phyloP scores from a whole-genome alignment of 768 basidiomycete species.

The Gloeopeniophorella convolvens region DNA sequence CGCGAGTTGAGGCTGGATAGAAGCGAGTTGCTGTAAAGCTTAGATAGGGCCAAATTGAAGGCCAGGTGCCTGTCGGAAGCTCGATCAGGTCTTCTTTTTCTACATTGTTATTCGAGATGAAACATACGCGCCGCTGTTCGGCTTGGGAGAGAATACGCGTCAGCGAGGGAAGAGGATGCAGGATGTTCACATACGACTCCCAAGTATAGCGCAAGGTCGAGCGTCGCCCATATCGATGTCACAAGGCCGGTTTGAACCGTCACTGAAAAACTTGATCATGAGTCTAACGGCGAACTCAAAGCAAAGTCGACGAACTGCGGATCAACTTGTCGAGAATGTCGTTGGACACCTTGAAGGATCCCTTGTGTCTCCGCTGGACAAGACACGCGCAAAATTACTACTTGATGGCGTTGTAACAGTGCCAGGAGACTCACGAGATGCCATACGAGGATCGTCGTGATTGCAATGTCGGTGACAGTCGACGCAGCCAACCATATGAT shows the following conservation, averaged over 20 bases:
- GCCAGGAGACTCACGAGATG: constrained; percentile 19
- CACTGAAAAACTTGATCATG: constrained; percentile 10
- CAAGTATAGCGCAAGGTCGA: constrained; percentile 26
- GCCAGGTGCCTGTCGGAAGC: constrained; percentile 10
- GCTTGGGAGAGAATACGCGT: neutral
- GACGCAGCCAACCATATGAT: constrained; percentile 21
- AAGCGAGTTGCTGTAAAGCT: too few species aligned
- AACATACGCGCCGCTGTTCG: neutral
- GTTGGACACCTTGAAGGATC: constrained; percentile 18
- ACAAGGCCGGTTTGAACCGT: constrained; percentile 29
- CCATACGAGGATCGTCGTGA: constrained; percentile 18
- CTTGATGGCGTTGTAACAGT: neutral
- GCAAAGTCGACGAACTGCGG: constrained; percentile 7
- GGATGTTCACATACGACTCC: constrained; percentile 17
- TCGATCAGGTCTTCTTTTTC: too few species aligned
- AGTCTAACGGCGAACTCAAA: neutral
- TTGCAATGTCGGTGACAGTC: constrained; percentile 15
- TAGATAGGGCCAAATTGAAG: too few species aligned
- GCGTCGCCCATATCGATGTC: constrained; percentile 21
- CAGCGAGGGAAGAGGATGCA: neutral
- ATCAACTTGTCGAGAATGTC: constrained; percentile 20
- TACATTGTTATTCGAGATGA: neutral
- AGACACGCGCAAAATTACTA: neutral
- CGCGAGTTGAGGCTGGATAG: too few species aligned
- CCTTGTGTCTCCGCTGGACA: constrained; percentile 15